Base-by-base conservation (phyloP, 2,329 filamentous ascomycete genomes). In the Rachicladosporium sp. region DNA sequence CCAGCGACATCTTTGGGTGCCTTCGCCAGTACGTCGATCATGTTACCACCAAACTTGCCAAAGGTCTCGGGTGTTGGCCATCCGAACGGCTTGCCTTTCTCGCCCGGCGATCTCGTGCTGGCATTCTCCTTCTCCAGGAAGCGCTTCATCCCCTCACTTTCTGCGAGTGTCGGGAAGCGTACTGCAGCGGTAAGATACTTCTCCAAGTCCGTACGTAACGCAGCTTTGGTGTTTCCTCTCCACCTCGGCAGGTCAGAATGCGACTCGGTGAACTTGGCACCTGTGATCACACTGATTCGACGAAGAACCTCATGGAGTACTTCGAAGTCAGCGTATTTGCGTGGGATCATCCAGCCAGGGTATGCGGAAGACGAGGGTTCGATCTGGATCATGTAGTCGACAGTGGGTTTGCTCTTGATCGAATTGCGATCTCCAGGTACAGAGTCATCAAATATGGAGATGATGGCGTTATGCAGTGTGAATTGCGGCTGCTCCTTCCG, bases 331-430 rank as follows among this genome's bases (percentile, higher is more conserved):
- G 74, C 62, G 59, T 94, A 96, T 51, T 81, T 85, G 39, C 89
- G 74, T 35, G 91, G 82, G 47, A 94, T 86, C 85, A 98, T 96
- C 89, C 91, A 98, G 1, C 91, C 91, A 0, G 87, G 77, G 52
- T 89, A 77, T 10, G 78, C 71, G 10, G 80, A 73, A 5, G 79
- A 82, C 1, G 78, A 71, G 3, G 88, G 89, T 57, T 98, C 91
- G 36, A 98, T 84, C 56, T 96, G 89, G 15, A 98, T 74, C 39
- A 96, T 65, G 55, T 94, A 95, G 48, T 93, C 85, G 56, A 74
- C 80, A 2, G 66, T 74, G 1, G 91, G 91, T 59, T 88, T 93
- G 40, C 68, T 80, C 47, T 81, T 80, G 42, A 95, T 74, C 3
- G 71, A 69, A 2, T 46, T 38, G 44, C 76, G 81, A 40, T 93